A percentile compares a stretch with the other conserved stretches of the same genome.
Evolutionary conservation across 164 flowering plant genomes (phyloP).

Genomic region (Tetrastigma voinierianum): DNA sequence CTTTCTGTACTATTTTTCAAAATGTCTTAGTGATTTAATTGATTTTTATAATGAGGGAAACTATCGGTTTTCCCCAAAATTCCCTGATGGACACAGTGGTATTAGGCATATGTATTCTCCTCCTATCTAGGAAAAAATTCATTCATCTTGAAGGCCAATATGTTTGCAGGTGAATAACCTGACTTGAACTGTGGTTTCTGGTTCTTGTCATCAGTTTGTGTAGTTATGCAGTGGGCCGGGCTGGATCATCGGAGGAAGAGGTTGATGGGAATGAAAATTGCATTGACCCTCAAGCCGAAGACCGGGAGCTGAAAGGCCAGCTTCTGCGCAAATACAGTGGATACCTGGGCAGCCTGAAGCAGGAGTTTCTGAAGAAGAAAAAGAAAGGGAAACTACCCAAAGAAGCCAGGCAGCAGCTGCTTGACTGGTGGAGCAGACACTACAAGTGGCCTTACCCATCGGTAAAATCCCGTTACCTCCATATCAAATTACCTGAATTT

Average conservation of each 20-base stretch:
- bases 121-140: too few relatives aligned
- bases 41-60: too few relatives aligned
- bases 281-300: conserved; percentile 17
- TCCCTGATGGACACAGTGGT: too few relatives aligned
- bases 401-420: conserved; percentile 26
- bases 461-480: conserved; percentile 7
- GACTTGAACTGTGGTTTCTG: not conserved
- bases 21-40: too few relatives aligned
- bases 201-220: conserved; percentile 1
- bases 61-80: too few relatives aligned
- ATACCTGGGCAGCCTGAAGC: conserved; percentile 30
- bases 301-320: conserved; percentile 24
- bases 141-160: not conserved
- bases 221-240: conserved; percentile 4
- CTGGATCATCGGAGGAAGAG: conserved; percentile 12
- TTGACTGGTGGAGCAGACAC: conserved; percentile 30
- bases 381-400: conserved; percentile 32
- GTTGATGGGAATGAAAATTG: not conserved
- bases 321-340: conserved; percentile 34
- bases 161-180: not conserved
- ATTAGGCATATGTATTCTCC: too few relatives aligned
- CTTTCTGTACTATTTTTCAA: too few relatives aligned
- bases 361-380: conserved; percentile 33
- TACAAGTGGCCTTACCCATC: conserved; percentile 35
- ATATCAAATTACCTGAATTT: not conserved